Conservation (phyloP, 1,139 yeast genomes). For the Kodamaea fungicola region DNA sequence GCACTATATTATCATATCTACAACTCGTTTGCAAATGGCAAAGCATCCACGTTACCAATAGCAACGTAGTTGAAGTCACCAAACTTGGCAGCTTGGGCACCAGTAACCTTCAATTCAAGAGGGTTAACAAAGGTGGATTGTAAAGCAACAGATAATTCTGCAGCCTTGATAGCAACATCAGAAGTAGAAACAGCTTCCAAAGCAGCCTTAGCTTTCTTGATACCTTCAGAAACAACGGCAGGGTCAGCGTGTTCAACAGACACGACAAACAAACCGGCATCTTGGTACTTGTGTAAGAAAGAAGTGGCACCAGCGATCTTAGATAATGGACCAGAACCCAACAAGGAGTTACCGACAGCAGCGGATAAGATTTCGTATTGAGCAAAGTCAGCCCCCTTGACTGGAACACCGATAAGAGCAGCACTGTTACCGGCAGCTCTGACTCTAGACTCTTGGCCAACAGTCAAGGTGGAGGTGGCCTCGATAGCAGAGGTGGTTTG, state of each 20-base stretch:
- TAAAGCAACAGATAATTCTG: constrained; percentile 45
- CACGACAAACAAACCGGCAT: constrained; percentile 79
- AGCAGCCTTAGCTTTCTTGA: constrained; percentile 62
- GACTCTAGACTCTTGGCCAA: constrained; percentile 73
- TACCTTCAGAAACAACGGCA: constrained; percentile 52
- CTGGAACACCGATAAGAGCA: constrained; percentile 82
- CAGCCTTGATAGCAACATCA: constrained; percentile 42
- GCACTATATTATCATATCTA: constrained; percentile 24
- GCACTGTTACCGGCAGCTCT: constrained; percentile 65
- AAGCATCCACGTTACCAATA: constrained; percentile 81
- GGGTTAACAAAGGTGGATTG: constrained; percentile 48
- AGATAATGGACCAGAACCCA: constrained; percentile 46
- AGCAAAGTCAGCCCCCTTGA: constrained; percentile 59
- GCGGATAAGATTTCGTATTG: constrained; percentile 71
- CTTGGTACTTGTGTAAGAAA: constrained; percentile 63
- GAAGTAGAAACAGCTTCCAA: constrained; percentile 34
- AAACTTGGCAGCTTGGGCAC: constrained; percentile 38
- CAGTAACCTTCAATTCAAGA: constrained; percentile 44
- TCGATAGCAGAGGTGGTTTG: constrained; percentile 49
- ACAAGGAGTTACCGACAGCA: constrained; percentile 63
- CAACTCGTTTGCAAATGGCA: constrained; percentile 91
- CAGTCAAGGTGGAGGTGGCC: constrained; percentile 42
- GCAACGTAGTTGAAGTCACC: constrained; percentile 82
- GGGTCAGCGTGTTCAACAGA: constrained; percentile 61
- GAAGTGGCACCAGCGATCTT: constrained; percentile 57